These are phyloP conservation scores for Tylopilus subfusipes DNA, from an alignment of 768 basidiomycete genomes.

Conservation along the genomic window DNA sequence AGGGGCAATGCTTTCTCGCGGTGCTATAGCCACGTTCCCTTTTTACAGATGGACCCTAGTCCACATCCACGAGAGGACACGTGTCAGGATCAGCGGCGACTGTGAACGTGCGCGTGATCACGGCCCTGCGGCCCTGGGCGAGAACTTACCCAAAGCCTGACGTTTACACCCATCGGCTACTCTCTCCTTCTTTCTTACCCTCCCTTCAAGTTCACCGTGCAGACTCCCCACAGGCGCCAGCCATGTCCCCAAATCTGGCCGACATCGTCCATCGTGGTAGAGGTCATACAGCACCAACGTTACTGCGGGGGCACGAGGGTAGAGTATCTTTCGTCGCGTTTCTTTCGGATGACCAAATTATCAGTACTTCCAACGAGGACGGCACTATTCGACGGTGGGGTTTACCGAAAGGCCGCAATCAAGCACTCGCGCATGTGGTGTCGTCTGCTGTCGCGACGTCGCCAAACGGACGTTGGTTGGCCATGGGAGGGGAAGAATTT, in stretches of 20 bases:
- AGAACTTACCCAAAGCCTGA: background rate
- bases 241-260: constrained; percentile 5
- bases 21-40: too few species aligned
- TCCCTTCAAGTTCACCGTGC: background rate
- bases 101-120: background rate
- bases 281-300: background rate
- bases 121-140: background rate
- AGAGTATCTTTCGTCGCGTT: constrained; percentile 17
- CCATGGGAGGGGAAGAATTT: constrained; percentile 15
- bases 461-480: constrained; percentile 11
- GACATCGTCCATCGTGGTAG: background rate
- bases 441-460: constrained; percentile 7
- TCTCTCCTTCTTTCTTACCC: background rate
- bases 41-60: too few species aligned
- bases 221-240: background rate
- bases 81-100: constrained; percentile 7
- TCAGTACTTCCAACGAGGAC: constrained; percentile 22
- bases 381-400: constrained; percentile 17
- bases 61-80: background rate
- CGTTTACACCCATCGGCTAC: background rate
- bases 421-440: constrained; percentile 5
- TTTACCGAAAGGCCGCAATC: background rate
- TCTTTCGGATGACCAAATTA: constrained; percentile 9
- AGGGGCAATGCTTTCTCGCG: too few species aligned
- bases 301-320: constrained; percentile 14